Percentiles rank a stretch among this genome's conserved stretches.
Conservation (phyloP, 257 asterid genomes). For the Nicotiana attenuata region DNA sequence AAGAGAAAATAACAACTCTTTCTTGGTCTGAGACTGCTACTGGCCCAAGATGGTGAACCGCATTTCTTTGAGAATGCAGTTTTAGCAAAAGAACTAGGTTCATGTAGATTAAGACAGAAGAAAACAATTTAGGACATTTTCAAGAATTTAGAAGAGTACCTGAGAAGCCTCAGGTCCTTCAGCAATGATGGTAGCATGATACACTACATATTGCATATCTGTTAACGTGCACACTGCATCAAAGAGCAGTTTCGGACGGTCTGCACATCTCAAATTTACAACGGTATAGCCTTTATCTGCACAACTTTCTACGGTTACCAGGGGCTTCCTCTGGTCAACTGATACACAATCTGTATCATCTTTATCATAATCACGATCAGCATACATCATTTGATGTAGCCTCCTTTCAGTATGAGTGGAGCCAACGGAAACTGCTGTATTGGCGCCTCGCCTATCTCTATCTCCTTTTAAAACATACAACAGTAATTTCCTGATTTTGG, state of each 20-base stretch:
- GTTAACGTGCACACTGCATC: constrained; percentile 54
- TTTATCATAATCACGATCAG: constrained; percentile 42
- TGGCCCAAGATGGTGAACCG: not conserved
- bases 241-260: constrained; percentile 53
- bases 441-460: constrained; percentile 59
- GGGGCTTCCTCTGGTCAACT: constrained; percentile 27
- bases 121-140: not conserved
- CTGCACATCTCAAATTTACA: constrained; percentile 38
- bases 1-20: not conserved
- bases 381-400: constrained; percentile 84
- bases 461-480: constrained; percentile 56
- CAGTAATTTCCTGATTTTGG: constrained; percentile 58
- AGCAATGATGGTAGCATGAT: constrained; percentile 43
- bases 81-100: not conserved
- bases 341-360: constrained; percentile 6
- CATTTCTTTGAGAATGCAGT: not conserved
- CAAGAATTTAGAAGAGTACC: constrained; percentile 21
- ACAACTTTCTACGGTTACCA: constrained; percentile 36
- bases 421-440: constrained; percentile 62
- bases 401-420: constrained; percentile 71
- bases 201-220: constrained; percentile 54
- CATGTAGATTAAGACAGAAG: not conserved
- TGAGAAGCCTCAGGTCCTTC: constrained; percentile 50
- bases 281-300: constrained; percentile 37
- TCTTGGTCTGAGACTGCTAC: not conserved